Conservation (phyloP, 805 yeast species). For the Ogataea angusta region DNA sequence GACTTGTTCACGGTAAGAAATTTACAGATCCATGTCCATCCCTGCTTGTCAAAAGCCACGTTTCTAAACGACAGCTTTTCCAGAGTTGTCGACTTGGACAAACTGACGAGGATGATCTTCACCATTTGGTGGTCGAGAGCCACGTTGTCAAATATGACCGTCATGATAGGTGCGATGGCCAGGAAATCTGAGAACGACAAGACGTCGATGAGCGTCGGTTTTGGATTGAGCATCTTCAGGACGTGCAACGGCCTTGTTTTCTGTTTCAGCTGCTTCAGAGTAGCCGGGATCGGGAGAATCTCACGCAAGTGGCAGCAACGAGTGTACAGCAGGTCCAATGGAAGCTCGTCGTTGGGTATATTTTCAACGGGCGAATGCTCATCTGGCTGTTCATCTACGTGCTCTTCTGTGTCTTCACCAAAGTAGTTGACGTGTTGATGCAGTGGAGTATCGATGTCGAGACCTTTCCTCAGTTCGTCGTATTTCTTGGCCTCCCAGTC, state of each 20-base stretch:
- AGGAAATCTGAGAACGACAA: slow-evolving; percentile 56
- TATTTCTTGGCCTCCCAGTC: slow-evolving; percentile 19
- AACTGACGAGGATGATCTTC: slow-evolving; percentile 43
- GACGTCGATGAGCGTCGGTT: slow-evolving; percentile 55
- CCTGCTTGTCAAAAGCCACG: slow-evolving; percentile 49
- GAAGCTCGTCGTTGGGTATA: slow-evolving; percentile 21
- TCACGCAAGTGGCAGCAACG: slow-evolving; percentile 49
- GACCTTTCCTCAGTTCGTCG: slow-evolving; percentile 8
- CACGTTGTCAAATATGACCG: slow-evolving; percentile 57
- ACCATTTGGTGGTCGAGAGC: slow-evolving; percentile 53
- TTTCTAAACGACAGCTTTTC: slow-evolving; percentile 54
- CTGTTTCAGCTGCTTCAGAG: slow-evolving; percentile 50
- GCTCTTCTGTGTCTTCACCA: slow-evolving; percentile 12
- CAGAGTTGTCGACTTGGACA: slow-evolving; percentile 40
- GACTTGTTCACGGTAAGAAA: slow-evolving; percentile 42
- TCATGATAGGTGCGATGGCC: slow-evolving; percentile 52
- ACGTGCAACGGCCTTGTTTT: slow-evolving; percentile 52
- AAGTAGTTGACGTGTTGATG: slow-evolving; percentile 44
- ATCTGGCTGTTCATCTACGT: no score
- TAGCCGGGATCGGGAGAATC: slow-evolving; percentile 48
- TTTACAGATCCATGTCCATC: slow-evolving; percentile 51
- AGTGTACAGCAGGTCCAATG: slow-evolving; percentile 49
- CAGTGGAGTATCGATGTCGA: slow-evolving; percentile 68
- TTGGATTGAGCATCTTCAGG: slow-evolving; percentile 53
- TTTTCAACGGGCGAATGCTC: background rate